phyloP scores from a whole-genome alignment of 495 filamentous ascomycete genomes.

The Cairneyella variabilis region DNA sequence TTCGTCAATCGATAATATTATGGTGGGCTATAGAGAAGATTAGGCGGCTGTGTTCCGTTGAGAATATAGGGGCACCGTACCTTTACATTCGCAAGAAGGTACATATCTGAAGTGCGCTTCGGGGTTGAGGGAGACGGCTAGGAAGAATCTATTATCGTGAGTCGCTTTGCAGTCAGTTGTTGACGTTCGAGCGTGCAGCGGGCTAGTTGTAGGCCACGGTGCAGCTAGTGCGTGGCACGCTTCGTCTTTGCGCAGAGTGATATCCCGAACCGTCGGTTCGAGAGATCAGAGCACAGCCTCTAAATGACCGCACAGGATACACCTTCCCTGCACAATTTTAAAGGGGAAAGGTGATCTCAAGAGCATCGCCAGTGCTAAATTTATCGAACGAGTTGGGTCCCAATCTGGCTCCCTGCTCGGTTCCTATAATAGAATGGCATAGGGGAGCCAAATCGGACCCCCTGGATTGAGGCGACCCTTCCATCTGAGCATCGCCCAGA shows the following conservation, averaged over 20 bases:
- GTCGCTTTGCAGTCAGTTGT: no score
- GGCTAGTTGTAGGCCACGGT: no score
- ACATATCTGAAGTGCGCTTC: no score
- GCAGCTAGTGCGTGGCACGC: no score
- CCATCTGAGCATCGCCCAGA: constrained; percentile 14
- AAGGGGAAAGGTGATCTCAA: constrained; percentile 3
- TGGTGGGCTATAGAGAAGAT: no score
- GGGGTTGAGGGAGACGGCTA: no score
- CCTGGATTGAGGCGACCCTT: constrained; percentile 11
- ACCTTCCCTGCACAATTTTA: constrained; percentile 5
- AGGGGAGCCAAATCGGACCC: constrained; percentile 19
- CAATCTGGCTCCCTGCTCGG: constrained; percentile 12
- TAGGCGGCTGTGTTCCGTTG: background rate
- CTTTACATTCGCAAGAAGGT: no score
- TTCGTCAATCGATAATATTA: background rate
- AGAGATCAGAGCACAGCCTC: background rate
- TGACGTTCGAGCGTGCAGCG: no score
- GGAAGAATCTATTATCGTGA: no score
- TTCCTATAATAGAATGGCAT: constrained; percentile 18
- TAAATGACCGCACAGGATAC: background rate
- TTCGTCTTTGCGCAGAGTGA: no score
- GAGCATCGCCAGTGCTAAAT: constrained; percentile 4
- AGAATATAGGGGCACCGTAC: no score
- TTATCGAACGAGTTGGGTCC: constrained; percentile 10
- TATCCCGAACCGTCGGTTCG: background rate